Conservation (phyloP, 306 rosid species). For the Pueraria montana region DNA sequence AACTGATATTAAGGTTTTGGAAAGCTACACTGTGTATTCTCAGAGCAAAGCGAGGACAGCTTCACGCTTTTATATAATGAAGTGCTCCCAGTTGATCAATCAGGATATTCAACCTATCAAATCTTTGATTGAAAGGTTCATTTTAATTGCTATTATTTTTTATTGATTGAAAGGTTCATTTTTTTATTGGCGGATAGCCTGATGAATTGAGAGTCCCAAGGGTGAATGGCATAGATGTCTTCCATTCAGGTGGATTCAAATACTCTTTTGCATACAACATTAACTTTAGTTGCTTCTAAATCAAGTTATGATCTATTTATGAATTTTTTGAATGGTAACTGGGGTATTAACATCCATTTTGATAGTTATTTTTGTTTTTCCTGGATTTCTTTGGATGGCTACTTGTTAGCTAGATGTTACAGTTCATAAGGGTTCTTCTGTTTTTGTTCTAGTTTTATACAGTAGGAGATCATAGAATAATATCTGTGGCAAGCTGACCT, state of each 20-base stretch:
- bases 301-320: conserved; percentile 38
- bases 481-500: neutral
- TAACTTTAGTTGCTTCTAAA: conserved; percentile 2
- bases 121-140: conserved; percentile 71
- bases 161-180: no score
- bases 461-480: neutral
- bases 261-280: conserved; percentile 9
- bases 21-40: conserved; percentile 71
- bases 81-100: conserved; percentile 53
- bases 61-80: conserved; percentile 70
- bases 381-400: conserved; percentile 15
- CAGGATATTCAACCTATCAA: conserved; percentile 59
- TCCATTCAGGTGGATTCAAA: conserved; percentile 31
- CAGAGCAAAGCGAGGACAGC: conserved; percentile 72
- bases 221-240: conserved; percentile 40
- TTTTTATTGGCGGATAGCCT: conserved; percentile 37
- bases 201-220: conserved; percentile 23
- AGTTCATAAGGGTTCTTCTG: conserved; percentile 28
- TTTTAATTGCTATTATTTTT: conserved; percentile 17
- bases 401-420: neutral
- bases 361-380: neutral
- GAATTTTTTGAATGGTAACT: conserved; percentile 20
- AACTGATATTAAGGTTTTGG: conserved; percentile 62
- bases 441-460: conserved; percentile 11
- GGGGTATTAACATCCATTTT: conserved; percentile 11